Evolutionary conservation across 2,329 filamentous ascomycete genomes (phyloP).

Genomic region (Cordyceps farinosa): DNA sequence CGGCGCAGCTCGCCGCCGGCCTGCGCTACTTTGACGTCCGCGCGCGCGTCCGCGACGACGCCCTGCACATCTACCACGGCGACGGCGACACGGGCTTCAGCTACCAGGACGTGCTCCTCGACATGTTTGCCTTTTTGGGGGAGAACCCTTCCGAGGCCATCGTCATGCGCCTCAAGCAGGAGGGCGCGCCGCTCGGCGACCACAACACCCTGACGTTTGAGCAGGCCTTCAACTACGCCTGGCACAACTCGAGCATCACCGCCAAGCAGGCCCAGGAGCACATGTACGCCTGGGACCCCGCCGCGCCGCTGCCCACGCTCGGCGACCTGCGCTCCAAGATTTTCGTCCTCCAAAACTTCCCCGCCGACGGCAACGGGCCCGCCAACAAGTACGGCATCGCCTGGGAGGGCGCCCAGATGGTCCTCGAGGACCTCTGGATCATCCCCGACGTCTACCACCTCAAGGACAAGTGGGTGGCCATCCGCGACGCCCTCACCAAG

Average conservation of each 20-base stretch:
- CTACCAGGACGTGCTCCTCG: constrained; percentile 40
- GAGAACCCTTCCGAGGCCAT: constrained; percentile 44
- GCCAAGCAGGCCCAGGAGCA: constrained; percentile 33
- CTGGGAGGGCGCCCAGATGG: constrained; percentile 44
- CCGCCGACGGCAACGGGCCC: constrained; percentile 22
- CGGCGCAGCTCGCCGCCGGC: constrained; percentile 43
- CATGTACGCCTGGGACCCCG: constrained; percentile 33
- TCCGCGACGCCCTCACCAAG: constrained; percentile 38
- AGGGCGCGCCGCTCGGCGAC: constrained; percentile 36
- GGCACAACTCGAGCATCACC: constrained; percentile 33
- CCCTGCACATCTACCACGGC: constrained; percentile 47
- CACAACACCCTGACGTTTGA: constrained; percentile 41
- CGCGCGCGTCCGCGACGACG: constrained; percentile 39
- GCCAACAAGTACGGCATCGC: constrained; percentile 38
- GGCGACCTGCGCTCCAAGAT: constrained; percentile 44
- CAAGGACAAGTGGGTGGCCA: constrained; percentile 45
- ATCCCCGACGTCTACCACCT: constrained; percentile 41
- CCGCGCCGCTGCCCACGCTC: constrained; percentile 39
- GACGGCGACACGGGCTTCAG: constrained; percentile 43
- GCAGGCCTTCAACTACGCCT: constrained; percentile 42
- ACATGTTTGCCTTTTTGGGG: constrained; percentile 45
- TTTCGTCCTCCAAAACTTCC: constrained; percentile 48
- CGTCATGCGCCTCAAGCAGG: constrained; percentile 49
- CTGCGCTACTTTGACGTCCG: constrained; percentile 50
- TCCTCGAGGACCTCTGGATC: constrained; percentile 46